These are phyloP conservation scores for Cylindricascospora bacillispora DNA, from an alignment of 1,139 yeast species.

Conservation along the genomic window DNA sequence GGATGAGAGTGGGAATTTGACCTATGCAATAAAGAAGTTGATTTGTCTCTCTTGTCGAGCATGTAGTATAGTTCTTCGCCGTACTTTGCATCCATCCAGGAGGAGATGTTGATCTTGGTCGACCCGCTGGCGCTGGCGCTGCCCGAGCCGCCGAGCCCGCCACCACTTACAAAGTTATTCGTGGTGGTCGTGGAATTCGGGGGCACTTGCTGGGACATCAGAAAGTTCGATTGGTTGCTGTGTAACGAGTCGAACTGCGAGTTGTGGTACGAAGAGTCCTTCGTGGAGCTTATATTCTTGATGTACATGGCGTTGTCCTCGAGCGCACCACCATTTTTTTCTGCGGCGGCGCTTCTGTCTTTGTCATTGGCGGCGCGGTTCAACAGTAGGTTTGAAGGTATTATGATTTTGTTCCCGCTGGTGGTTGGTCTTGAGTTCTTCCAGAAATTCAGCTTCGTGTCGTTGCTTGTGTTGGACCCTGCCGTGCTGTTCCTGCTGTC, in stretches of 20 bases:
- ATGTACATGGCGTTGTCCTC: neutral
- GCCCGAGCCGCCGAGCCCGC: neutral
- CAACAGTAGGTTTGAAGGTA: neutral
- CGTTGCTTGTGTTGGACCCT: neutral
- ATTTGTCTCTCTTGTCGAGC: too few species aligned
- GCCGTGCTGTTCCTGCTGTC: too few species aligned
- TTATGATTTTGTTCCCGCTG: neutral
- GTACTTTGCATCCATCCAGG: too few species aligned
- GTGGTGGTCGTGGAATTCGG: neutral
- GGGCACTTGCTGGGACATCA: too few species aligned
- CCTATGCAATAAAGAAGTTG: slow-evolving; percentile 1
- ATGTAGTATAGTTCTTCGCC: neutral
- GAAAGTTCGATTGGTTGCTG: too few species aligned
- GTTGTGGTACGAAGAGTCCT: neutral
- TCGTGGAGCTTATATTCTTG: neutral
- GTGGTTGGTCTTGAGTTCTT: neutral
- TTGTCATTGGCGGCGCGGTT: neutral
- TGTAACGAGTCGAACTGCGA: neutral
- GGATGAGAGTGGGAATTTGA: slow-evolving; percentile 7
- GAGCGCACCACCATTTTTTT: neutral
- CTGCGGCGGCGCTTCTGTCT: neutral
- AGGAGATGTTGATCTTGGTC: neutral
- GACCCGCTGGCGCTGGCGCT: neutral
- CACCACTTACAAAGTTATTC: neutral
- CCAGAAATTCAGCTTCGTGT: neutral